Evolutionary conservation across 1,284 basidiomycete genomes (phyloP).

Genomic region (Peniophora sp.): DNA sequence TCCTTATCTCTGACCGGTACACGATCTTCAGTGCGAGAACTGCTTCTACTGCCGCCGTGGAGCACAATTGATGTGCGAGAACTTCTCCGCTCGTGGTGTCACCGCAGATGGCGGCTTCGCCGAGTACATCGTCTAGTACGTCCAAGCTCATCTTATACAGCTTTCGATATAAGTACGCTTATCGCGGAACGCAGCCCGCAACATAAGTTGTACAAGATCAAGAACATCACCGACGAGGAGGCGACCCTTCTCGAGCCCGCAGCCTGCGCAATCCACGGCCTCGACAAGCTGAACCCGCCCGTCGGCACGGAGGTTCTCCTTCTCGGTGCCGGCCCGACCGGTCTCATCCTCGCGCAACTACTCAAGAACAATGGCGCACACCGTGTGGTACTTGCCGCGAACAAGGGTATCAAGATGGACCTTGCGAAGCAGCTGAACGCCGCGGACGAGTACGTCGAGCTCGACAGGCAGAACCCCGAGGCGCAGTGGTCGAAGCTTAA

Average conservation of each 20-base stretch:
- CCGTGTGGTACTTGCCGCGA: slow-evolving; percentile 72
- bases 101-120: slow-evolving; percentile 80
- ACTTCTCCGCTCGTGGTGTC: slow-evolving; percentile 72
- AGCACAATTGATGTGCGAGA: slow-evolving; percentile 66
- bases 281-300: slow-evolving; percentile 74
- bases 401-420: slow-evolving; percentile 82
- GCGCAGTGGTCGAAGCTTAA: slow-evolving; percentile 75
- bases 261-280: slow-evolving; percentile 82
- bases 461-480: slow-evolving; percentile 71
- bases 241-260: slow-evolving; percentile 85
- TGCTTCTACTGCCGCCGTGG: slow-evolving; percentile 84
- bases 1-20: background rate
- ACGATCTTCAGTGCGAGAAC: slow-evolving; percentile 48
- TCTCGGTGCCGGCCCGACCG: slow-evolving; percentile 73
- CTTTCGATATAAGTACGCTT: background rate
- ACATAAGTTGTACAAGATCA: slow-evolving; percentile 77
- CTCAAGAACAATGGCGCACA: slow-evolving; percentile 78
- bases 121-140: slow-evolving; percentile 72
- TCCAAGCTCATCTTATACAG: background rate
- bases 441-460: slow-evolving; percentile 77
- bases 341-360: slow-evolving; percentile 80
- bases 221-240: slow-evolving; percentile 82
- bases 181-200: slow-evolving; percentile 30
- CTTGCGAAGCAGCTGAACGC: slow-evolving; percentile 71
- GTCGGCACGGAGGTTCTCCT: slow-evolving; percentile 78